A percentile compares a stretch with the other conserved stretches of the same genome.
These are phyloP conservation scores for Leccinum arenicola DNA, from an alignment of 768 basidiomycete genomes.

Conservation along the genomic window DNA sequence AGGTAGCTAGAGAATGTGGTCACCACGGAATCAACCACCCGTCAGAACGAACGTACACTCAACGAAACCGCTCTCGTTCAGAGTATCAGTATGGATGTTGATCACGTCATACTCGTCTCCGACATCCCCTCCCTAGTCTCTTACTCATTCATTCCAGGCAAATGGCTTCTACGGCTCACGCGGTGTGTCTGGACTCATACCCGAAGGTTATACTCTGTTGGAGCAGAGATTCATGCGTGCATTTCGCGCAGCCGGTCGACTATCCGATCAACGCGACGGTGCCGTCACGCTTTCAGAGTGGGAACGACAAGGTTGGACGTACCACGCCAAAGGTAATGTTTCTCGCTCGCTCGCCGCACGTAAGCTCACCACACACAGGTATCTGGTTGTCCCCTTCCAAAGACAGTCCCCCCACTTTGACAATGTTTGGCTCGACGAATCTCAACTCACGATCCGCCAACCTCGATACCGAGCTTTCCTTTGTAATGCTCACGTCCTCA, in stretches of 20 bases:
- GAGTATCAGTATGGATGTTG: conserved; percentile 92
- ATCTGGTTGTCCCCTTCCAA: conserved; percentile 76
- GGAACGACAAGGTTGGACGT: conserved; percentile 90
- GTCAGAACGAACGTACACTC: conserved; percentile 57
- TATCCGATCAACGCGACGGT: conserved; percentile 25
- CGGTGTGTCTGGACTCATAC: conserved; percentile 90
- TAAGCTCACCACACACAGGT: conserved; percentile 42
- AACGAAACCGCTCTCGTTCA: conserved; percentile 97
- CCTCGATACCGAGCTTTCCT: conserved; percentile 90
- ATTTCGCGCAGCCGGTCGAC: conserved; percentile 45
- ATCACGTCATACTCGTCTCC: conserved; percentile 93
- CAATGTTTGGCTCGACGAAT: conserved; percentile 93
- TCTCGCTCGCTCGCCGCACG: background rate
- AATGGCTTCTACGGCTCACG: conserved; percentile 93
- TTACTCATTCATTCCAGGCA: conserved; percentile 50
- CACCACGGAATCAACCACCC: background rate
- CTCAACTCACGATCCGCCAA: conserved; percentile 88
- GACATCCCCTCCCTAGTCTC: conserved; percentile 40
- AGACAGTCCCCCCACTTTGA: conserved; percentile 55
- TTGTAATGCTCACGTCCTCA: conserved; percentile 74
- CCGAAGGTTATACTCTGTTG: conserved; percentile 89
- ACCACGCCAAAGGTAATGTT: conserved; percentile 89
- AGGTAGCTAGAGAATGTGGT: conserved; percentile 58
- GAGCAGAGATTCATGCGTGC: conserved; percentile 82
- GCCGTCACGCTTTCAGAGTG: conserved; percentile 83